A percentile compares a stretch with the other conserved stretches of the same genome.
Conservation (phyloP, 176 grass and related monocot species). For the Ensete ventricosum region DNA sequence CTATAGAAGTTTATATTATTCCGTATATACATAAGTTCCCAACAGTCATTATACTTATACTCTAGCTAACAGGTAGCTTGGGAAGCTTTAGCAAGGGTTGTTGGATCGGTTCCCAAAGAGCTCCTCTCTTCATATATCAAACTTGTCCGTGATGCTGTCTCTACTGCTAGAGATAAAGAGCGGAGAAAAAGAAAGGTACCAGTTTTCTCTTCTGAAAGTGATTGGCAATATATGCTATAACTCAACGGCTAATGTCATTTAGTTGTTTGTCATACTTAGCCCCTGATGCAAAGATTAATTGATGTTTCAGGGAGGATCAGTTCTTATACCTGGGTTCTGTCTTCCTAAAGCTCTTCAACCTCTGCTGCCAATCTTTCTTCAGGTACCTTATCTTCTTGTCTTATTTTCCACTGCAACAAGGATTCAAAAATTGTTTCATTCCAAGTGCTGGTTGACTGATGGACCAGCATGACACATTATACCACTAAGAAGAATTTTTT, state of each 20-base stretch:
- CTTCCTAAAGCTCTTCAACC: conserved; percentile 86
- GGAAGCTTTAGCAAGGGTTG: conserved; percentile 92
- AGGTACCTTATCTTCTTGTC: conserved; percentile 40
- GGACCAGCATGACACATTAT: no score
- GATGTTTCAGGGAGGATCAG: conserved; percentile 64
- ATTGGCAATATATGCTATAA: no score
- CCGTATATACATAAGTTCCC: conserved; percentile 16
- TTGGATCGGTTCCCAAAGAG: conserved; percentile 81
- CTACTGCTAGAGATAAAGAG: conserved; percentile 95
- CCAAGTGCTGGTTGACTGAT: no score
- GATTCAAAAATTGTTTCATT: background rate
- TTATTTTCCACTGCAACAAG: conserved; percentile 9
- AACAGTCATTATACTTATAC: conserved; percentile 15
- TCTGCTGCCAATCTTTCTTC: conserved; percentile 86
- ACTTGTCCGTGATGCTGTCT: conserved; percentile 87
- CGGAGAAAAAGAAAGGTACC: conserved; percentile 82
- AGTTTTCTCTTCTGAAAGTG: conserved; percentile 1
- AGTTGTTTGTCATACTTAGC: conserved; percentile 4
- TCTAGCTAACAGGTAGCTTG: conserved; percentile 56
- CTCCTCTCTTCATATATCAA: conserved; percentile 80
- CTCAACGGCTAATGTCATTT: background rate
- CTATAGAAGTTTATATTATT: conserved; percentile 7
- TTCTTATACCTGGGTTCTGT: conserved; percentile 89
- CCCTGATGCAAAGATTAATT: conserved; percentile 25
- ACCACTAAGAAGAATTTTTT: no score